Evolutionary conservation across 768 basidiomycete species (phyloP), one percentile per base, ranked within the genome.

Genomic region (Hygrocybe coccinea): DNA sequence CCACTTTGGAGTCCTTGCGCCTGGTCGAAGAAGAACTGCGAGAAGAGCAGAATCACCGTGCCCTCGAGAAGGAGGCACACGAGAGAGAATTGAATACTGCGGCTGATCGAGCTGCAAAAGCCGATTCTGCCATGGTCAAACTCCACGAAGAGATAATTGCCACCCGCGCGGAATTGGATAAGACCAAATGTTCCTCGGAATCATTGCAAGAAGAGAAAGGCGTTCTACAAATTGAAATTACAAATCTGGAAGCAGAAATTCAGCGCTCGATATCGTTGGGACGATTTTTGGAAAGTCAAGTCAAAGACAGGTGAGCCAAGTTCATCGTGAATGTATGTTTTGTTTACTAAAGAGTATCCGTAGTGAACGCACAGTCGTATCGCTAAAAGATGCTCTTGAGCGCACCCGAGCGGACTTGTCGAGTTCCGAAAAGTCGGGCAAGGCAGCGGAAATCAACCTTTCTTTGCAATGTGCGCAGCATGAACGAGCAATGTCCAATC

Each of bases 251-350:
- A 57, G 84, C 87, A 2, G 85, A 89, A 62, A 67, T 81, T 11
- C 86, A 89, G 66, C 80, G 83, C 36, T 76, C 75, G 8, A 71
- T 79, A 45, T 87, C 88, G 5, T 68, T 86, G 54, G 74, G 73
- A 37, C 79, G 84, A 55, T 82, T 79, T 67, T 64, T 86, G 50
- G 86, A 91, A 67, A 77, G 75, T 61, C 82, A 87, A 64, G 65
- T 79, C 38, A 79, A 79, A 63, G 85, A 88, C 53, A 79, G 78
- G 89, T 84, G n/a, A n/a, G n/a, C n/a, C n/a, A n/a, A n/a, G n/a
- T n/a, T n/a, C 22, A 54, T 46, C 25, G 11, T 19, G 38, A 25
- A 15, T 33, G 43, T 24, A 12, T 11, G 8, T 21, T 29, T 33
- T n/a, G n/a, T n/a, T n/a, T n/a, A n/a, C n/a, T n/a, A n/a, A n/a